Evolutionary conservation across 2,329 filamentous ascomycete species (phyloP).

Genomic region (Penicillium brevicompactum): DNA sequence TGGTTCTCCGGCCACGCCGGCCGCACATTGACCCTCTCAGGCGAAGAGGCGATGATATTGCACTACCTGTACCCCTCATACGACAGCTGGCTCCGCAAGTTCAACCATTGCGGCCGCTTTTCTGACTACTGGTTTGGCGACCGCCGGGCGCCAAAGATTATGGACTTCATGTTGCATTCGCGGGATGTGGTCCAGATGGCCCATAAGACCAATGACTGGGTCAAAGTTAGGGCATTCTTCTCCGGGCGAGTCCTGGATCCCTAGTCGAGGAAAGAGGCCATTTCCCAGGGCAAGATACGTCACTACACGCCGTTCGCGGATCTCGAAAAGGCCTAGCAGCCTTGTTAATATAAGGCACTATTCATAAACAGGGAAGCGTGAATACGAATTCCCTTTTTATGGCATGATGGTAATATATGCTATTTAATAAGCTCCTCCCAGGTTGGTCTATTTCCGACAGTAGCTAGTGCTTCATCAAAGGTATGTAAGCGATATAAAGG

Average conservation of each 20-base stretch:
- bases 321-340: no score
- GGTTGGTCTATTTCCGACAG: no score
- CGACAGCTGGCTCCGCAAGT: neutral
- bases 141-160: neutral
- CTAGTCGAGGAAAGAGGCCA: neutral
- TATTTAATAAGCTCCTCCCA: no score
- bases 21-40: neutral
- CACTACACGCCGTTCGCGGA: neutral
- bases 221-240: neutral
- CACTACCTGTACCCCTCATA: neutral
- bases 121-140: neutral
- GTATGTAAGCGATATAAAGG: no score
- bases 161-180: neutral
- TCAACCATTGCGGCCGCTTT: neutral
- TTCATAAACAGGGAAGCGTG: no score
- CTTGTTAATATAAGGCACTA: no score
- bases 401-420: no score
- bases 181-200: neutral
- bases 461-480: no score
- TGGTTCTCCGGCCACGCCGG: neutral
- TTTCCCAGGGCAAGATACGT: neutral
- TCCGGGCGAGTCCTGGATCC: neutral
- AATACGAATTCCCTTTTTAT: no score
- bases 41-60: neutral
- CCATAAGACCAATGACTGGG: neutral